Percentiles rank a stretch among this genome's conserved stretches.
Conservation (phyloP, 139 green algal species). For the Limnomonas spitsbergensis region DNA sequence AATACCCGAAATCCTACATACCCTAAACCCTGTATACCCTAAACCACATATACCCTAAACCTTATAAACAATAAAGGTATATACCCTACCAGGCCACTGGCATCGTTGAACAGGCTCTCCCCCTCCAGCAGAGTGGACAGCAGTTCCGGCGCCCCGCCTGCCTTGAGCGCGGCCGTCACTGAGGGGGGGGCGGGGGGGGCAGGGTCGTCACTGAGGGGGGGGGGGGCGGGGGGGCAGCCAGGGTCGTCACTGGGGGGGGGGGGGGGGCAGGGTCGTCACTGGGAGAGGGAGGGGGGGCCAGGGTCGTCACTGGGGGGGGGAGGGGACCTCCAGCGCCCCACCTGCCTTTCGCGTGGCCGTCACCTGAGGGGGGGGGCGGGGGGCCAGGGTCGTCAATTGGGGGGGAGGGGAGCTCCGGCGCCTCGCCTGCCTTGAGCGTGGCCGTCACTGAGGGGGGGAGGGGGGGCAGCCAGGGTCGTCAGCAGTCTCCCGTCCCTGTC, state of each 20-base stretch:
- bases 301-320: too few relatives aligned
- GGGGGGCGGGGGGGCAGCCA: background rate
- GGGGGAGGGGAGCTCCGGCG: conserved; percentile 41
- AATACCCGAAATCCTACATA: background rate
- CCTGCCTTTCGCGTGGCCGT: background rate
- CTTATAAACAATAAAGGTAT: background rate
- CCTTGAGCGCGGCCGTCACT: background rate
- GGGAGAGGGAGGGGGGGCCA: background rate
- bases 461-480: background rate
- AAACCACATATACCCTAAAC: too few relatives aligned
- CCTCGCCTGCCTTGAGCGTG: conserved; percentile 1
- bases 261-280: background rate
- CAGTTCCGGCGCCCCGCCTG: conserved; percentile 22
- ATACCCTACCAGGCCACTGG: conserved; percentile 2
- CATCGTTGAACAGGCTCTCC: conserved; percentile 42
- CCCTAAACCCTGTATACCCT: too few relatives aligned
- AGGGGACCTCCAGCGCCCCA: too few relatives aligned
- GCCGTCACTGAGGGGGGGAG: conserved; percentile 3
- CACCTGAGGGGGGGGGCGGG: background rate
- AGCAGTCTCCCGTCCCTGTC: too few relatives aligned
- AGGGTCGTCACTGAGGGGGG: background rate
- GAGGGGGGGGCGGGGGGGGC: background rate
- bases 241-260: too few relatives aligned
- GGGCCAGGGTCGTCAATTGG: conserved; percentile 63
- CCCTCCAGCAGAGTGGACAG: conserved; percentile 74